Evolutionary conservation across 2,329 filamentous ascomycete species (phyloP).

Genomic region (Botryosphaeria dothidea): DNA sequence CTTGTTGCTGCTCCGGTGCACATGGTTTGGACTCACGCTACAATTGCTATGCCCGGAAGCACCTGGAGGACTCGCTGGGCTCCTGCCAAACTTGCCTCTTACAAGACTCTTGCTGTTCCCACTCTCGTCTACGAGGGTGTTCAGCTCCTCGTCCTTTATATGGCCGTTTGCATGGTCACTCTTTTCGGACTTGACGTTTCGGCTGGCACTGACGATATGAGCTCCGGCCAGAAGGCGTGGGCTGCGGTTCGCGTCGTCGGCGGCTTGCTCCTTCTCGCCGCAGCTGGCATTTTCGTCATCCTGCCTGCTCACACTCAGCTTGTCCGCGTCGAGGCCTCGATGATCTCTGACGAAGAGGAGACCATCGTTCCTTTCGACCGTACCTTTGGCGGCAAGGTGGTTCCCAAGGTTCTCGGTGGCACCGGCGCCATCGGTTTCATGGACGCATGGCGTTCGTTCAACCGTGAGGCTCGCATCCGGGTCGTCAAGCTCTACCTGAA

Average conservation of each 20-base stretch:
- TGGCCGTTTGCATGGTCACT: conserved; percentile 52
- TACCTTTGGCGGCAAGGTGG: conserved; percentile 74
- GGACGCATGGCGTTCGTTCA: conserved; percentile 80
- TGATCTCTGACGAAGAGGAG: conserved; percentile 78
- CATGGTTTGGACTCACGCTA: conserved; percentile 81
- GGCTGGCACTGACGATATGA: conserved; percentile 30
- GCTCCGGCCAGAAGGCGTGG: conserved; percentile 29
- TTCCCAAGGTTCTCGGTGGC: conserved; percentile 72
- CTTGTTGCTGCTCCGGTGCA: conserved; percentile 67
- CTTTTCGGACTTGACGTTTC: conserved; percentile 30
- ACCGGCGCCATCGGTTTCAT: conserved; percentile 69
- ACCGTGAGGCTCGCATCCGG: conserved; percentile 69
- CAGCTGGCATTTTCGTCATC: conserved; percentile 66
- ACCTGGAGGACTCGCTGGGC: conserved; percentile 70
- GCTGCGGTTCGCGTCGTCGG: conserved; percentile 28
- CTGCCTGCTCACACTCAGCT: conserved; percentile 79
- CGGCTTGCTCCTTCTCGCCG: conserved; percentile 44
- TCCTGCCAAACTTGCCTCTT: conserved; percentile 52
- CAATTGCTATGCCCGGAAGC: conserved; percentile 70
- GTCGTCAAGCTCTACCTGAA: conserved; percentile 76
- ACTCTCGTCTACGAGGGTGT: conserved; percentile 57
- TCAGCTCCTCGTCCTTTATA: conserved; percentile 57
- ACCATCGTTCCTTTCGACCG: conserved; percentile 90
- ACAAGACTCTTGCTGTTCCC: conserved; percentile 69
- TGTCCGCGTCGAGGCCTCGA: conserved; percentile 80